A percentile compares a stretch with the other conserved stretches of the same genome.
These are phyloP conservation scores for Xylaria sp. DNA, from an alignment of 2,329 filamentous ascomycete species.

Conservation along the genomic window DNA sequence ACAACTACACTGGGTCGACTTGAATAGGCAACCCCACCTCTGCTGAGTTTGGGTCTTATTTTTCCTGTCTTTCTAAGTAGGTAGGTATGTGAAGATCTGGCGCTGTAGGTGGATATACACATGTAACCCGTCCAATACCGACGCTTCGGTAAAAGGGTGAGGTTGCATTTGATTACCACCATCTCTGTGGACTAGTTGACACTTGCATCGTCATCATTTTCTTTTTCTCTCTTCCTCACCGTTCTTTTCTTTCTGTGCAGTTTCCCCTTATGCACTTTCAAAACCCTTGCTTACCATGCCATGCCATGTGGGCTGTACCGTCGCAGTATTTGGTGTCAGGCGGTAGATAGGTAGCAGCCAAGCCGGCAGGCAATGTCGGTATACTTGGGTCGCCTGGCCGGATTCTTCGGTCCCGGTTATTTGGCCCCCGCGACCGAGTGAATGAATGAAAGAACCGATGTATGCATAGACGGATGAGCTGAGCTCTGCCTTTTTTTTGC, in stretches of 20 bases:
- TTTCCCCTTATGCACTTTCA: background rate
- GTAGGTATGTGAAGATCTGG: background rate
- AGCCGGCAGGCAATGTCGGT: background rate
- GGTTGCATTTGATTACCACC: slow-evolving; percentile 48
- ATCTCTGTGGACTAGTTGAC: slow-evolving; percentile 21
- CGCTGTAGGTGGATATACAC: background rate
- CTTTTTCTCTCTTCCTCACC: slow-evolving; percentile 12
- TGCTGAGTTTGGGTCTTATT: slow-evolving; percentile 16
- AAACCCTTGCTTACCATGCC: background rate
- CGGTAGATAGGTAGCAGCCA: background rate
- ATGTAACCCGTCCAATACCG: slow-evolving; percentile 24
- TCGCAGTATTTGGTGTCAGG: background rate
- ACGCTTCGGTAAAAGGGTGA: slow-evolving; percentile 35
- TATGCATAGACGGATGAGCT: background rate
- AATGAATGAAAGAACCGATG: background rate
- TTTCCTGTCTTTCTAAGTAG: background rate
- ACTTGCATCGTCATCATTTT: slow-evolving; percentile 22
- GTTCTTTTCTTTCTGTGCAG: slow-evolving; percentile 9
- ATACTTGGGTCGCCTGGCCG: no score
- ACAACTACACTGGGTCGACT: background rate
- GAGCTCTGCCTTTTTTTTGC: background rate
- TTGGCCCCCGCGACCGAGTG: background rate
- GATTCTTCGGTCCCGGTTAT: slow-evolving; percentile 24
- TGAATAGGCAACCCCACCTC: slow-evolving; percentile 25
- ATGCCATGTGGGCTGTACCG: slow-evolving; percentile 1